Conservation (phyloP, 768 basidiomycete species). For the Macrocybe gigantea region DNA sequence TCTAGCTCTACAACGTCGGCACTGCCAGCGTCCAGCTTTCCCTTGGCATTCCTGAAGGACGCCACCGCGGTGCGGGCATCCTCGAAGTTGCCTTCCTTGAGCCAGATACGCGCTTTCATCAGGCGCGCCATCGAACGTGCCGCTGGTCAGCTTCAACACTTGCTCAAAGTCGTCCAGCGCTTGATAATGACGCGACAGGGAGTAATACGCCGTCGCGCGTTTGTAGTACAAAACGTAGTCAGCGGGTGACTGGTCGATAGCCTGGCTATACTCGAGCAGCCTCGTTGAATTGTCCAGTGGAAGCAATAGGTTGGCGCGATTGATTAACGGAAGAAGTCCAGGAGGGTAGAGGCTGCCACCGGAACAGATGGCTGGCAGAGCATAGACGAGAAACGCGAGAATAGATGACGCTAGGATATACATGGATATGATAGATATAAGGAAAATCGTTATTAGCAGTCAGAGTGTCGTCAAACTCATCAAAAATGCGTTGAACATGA, state of each 20-base stretch:
- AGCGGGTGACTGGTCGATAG: conserved; percentile 78
- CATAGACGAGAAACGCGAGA: no score
- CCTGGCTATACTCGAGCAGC: conserved; percentile 73
- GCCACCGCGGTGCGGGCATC: conserved; percentile 56
- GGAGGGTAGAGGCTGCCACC: conserved; percentile 53
- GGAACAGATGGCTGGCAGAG: conserved; percentile 10
- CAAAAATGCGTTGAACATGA: no score
- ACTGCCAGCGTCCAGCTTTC: conserved; percentile 28
- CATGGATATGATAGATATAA: no score
- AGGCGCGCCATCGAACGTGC: conserved; percentile 75
- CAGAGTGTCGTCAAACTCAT: no score
- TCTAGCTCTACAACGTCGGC: conserved; percentile 49
- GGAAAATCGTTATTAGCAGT: no score
- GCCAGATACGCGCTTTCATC: conserved; percentile 82
- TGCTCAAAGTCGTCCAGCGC: conserved; percentile 86
- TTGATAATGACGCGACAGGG: conserved; percentile 59
- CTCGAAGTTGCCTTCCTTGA: conserved; percentile 73
- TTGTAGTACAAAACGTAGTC: conserved; percentile 90
- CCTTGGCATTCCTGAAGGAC: conserved; percentile 39
- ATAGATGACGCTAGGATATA: no score
- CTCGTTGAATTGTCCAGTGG: conserved; percentile 73
- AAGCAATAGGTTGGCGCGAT: conserved; percentile 66
- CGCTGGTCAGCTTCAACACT: conserved; percentile 68
- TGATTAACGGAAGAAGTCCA: conserved; percentile 65
- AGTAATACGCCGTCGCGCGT: conserved; percentile 86